phyloP scores from a whole-genome alignment of 2,329 filamentous ascomycete genomes.

The Paraconiothyrium brasiliense region DNA sequence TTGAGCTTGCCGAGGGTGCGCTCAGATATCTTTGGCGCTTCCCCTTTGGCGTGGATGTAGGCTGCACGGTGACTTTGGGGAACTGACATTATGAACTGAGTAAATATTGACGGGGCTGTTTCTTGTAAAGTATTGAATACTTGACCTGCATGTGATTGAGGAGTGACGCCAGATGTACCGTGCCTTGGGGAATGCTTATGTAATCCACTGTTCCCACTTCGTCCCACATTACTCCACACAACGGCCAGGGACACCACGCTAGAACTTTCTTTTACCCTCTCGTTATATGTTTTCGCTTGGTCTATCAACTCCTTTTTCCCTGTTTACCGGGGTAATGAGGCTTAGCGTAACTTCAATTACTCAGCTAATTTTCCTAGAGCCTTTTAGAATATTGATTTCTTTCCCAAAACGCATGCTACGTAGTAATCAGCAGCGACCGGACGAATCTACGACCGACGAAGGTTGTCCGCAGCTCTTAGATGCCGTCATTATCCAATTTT shows the following conservation, averaged over 20 bases:
- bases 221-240: background rate
- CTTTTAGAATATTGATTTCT: no score
- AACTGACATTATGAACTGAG: background rate
- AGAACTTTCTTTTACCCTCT: background rate
- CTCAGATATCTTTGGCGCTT: slow-evolving; percentile 18
- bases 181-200: background rate
- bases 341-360: no score
- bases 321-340: background rate
- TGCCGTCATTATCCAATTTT: no score
- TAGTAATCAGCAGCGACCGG: no score
- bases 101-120: background rate
- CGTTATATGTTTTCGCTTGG: background rate
- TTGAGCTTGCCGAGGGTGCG: slow-evolving; percentile 58
- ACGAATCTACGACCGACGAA: no score
- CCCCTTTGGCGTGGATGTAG: background rate
- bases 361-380: no score
- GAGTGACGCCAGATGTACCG: background rate
- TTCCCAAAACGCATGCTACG: no score
- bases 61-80: slow-evolving; percentile 1
- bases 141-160: background rate
- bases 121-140: background rate
- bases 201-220: background rate
- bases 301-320: background rate
- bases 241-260: background rate
- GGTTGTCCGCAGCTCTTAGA: no score